These are phyloP conservation scores for Solanum clarkiae DNA, from an alignment of 257 asterid species.

Conservation along the genomic window DNA sequence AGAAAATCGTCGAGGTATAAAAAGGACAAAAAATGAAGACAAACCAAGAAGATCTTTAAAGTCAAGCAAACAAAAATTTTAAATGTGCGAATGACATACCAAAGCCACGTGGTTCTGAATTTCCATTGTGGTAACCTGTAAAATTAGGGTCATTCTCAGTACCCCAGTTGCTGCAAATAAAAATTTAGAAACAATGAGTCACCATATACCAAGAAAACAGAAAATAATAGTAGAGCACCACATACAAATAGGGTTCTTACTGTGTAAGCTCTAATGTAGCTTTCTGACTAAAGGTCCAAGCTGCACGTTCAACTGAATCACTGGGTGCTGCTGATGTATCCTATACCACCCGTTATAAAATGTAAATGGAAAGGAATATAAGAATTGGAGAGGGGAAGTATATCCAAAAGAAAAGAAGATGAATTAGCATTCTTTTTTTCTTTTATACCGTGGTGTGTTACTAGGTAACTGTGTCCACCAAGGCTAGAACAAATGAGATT, in stretches of 20 bases:
- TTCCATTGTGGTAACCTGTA: slow-evolving; percentile 81
- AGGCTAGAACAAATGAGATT: too few species aligned
- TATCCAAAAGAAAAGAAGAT: neutral
- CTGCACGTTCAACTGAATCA: slow-evolving; percentile 55
- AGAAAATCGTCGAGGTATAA: neutral
- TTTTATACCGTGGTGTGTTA: too few species aligned
- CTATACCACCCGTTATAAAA: slow-evolving; percentile 20
- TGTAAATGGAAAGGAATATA: neutral
- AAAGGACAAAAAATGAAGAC: neutral
- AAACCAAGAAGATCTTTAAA: neutral
- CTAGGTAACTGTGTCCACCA: too few species aligned
- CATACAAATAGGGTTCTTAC: slow-evolving; percentile 25
- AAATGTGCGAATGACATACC: slow-evolving; percentile 30
- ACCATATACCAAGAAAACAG: neutral
- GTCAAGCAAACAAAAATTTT: neutral
- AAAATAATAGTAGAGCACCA: neutral
- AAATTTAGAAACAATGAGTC: neutral
- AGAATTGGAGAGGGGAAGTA: neutral
- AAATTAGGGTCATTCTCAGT: slow-evolving; percentile 79
- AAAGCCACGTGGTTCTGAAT: slow-evolving; percentile 87
- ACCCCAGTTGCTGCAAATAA: slow-evolving; percentile 76
- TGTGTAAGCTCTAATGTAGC: slow-evolving; percentile 82
- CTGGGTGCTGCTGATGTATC: slow-evolving; percentile 69
- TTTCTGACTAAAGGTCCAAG: slow-evolving; percentile 77
- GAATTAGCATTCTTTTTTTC: neutral